Evolutionary conservation across 371 early-diverging fungal species (phyloP).

Genomic region (Capniomyces stellatus): DNA sequence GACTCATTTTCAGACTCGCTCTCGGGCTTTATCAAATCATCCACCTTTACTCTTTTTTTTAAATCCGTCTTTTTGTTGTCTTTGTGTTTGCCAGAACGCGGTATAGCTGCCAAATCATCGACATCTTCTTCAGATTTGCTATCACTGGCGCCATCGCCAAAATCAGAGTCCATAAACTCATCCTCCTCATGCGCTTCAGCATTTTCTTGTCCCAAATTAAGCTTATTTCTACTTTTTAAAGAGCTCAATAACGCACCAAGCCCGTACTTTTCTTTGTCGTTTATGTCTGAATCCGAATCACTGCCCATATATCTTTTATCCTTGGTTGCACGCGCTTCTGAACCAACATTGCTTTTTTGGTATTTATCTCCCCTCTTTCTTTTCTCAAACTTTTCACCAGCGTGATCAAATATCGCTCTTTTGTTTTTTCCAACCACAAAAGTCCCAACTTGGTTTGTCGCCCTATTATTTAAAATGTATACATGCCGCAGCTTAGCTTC

Average conservation of each 20-base stretch:
- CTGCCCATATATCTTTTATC: too few species aligned
- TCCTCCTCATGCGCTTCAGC: neutral
- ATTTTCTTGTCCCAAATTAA: too few species aligned
- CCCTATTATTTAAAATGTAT: too few species aligned
- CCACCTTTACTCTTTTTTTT: slow-evolving; percentile 15
- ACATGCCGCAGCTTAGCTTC: too few species aligned
- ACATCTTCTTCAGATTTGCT: slow-evolving; percentile 25
- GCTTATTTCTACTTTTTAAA: too few species aligned
- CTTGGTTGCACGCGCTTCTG: too few species aligned
- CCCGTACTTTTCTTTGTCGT: too few species aligned
- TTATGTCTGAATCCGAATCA: too few species aligned
- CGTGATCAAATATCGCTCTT: neutral
- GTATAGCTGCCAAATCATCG: slow-evolving; percentile 30
- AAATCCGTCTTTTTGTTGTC: slow-evolving; percentile 20
- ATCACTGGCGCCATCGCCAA: slow-evolving; percentile 17
- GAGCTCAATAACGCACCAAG: too few species aligned
- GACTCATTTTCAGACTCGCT: slow-evolving; percentile 8
- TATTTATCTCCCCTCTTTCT: too few species aligned
- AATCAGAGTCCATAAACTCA: neutral
- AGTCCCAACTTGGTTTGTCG: neutral
- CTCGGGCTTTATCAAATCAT: slow-evolving; percentile 6
- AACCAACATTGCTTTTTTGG: too few species aligned
- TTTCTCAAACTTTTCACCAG: too few species aligned
- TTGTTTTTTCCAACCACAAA: neutral
- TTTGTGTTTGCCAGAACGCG: slow-evolving; percentile 17